Evolutionary conservation across 2,329 filamentous ascomycete genomes (phyloP).

Genomic region (Drechslerella dactyloides): DNA sequence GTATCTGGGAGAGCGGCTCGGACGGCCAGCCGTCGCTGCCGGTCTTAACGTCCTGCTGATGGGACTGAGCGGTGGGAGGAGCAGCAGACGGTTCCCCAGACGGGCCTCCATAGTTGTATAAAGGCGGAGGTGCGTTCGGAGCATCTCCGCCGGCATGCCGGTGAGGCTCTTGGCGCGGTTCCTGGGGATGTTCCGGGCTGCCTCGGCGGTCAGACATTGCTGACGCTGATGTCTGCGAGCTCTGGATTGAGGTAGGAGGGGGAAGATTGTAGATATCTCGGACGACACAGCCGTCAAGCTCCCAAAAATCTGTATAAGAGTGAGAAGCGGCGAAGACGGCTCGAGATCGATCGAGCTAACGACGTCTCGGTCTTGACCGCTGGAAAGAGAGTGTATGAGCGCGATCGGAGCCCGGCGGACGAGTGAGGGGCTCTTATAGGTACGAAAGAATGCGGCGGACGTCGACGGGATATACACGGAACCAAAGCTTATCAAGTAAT

Average conservation of each 20-base stretch:
- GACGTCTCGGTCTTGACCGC: background rate
- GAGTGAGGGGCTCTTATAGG: background rate
- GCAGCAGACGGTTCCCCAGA: conserved; percentile 7
- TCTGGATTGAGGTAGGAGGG: too few species aligned
- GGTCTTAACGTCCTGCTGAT: conserved; percentile 29
- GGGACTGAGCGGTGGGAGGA: background rate
- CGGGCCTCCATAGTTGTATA: conserved; percentile 20
- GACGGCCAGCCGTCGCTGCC: conserved; percentile 40
- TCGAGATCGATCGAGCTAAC: background rate
- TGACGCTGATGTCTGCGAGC: too few species aligned
- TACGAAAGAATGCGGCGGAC: background rate
- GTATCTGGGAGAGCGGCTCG: conserved; percentile 43
- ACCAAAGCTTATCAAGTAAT: background rate
- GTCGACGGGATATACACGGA: background rate
- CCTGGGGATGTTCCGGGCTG: conserved; percentile 19
- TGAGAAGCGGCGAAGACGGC: background rate
- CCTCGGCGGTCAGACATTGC: conserved; percentile 33
- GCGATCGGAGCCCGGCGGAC: background rate
- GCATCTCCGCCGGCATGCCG: conserved; percentile 4
- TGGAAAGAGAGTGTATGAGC: background rate
- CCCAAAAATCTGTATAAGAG: background rate
- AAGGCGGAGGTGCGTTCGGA: conserved; percentile 22
- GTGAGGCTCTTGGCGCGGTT: conserved; percentile 9
- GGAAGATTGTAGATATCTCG: background rate
- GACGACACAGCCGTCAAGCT: background rate